These are phyloP conservation scores for Phytophthora citrophthora DNA, from an alignment of 352 stramenopile genomes.

Conservation along the genomic window DNA sequence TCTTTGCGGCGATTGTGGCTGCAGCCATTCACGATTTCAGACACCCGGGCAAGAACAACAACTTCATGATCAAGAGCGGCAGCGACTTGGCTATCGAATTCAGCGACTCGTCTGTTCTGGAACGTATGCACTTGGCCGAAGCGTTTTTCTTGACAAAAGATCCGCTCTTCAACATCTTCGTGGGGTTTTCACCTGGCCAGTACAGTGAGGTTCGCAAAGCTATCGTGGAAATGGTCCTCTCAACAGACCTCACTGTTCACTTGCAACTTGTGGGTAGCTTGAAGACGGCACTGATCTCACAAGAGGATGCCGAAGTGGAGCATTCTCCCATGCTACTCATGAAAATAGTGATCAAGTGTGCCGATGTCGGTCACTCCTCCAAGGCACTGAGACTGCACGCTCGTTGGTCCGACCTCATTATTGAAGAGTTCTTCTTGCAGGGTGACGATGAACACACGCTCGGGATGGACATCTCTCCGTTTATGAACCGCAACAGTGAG, in stretches of 20 bases:
- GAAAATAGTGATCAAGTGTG: slow-evolving; percentile 90
- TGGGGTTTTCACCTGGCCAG: slow-evolving; percentile 55
- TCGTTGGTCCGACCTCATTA: slow-evolving; percentile 92
- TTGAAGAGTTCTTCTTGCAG: slow-evolving; percentile 96
- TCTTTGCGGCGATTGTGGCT: slow-evolving; percentile 81
- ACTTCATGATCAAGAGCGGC: slow-evolving; percentile 82
- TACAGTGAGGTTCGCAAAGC: slow-evolving; percentile 78
- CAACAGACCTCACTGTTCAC: slow-evolving; percentile 84
- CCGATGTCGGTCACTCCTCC: slow-evolving; percentile 93
- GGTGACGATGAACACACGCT: slow-evolving; percentile 93
- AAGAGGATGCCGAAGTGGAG: slow-evolving; percentile 73
- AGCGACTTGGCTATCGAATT: slow-evolving; percentile 83
- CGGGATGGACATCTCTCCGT: slow-evolving; percentile 89
- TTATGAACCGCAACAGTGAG: slow-evolving; percentile 92
- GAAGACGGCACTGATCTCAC: slow-evolving; percentile 82
- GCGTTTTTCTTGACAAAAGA: slow-evolving; percentile 79
- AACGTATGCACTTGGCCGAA: slow-evolving; percentile 88
- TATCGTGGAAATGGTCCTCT: slow-evolving; percentile 89
- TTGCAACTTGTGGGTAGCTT: slow-evolving; percentile 80
- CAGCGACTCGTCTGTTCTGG: slow-evolving; percentile 82
- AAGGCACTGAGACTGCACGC: slow-evolving; percentile 84
- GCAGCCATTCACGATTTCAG: slow-evolving; percentile 88
- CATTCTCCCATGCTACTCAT: slow-evolving; percentile 86
- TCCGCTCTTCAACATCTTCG: slow-evolving; percentile 80
- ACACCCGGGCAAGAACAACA: slow-evolving; percentile 87